phyloP scores from a whole-genome alignment of 2,329 filamentous ascomycete species.

The Cylindrodendrum hubeiense region DNA sequence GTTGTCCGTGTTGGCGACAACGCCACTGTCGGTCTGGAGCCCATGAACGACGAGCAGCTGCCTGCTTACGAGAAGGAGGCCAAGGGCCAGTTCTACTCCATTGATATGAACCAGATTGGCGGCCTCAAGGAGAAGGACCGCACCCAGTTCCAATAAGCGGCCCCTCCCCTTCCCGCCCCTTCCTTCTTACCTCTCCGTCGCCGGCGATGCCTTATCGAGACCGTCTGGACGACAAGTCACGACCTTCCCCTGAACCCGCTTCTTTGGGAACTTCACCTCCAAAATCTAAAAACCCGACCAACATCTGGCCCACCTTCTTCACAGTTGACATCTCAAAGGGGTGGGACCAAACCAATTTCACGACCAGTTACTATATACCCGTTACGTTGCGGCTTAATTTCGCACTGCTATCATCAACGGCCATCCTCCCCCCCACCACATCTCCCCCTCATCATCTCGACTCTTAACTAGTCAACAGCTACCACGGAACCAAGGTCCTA shows the following conservation, averaged over 20 bases:
- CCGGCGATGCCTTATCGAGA: slow-evolving; percentile 42
- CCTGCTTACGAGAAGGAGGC: slow-evolving; percentile 91
- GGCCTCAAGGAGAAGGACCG: slow-evolving; percentile 91
- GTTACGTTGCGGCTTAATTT: slow-evolving; percentile 47
- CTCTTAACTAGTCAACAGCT: slow-evolving; percentile 29
- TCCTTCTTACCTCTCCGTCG: slow-evolving; percentile 35
- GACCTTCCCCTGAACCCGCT: slow-evolving; percentile 38
- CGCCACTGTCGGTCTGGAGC: slow-evolving; percentile 87
- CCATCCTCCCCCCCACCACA: slow-evolving; percentile 29
- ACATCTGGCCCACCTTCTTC: slow-evolving; percentile 33
- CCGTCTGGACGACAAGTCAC: slow-evolving; percentile 44
- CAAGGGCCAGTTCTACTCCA: slow-evolving; percentile 85
- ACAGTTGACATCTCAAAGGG: slow-evolving; percentile 33
- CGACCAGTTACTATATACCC: slow-evolving; percentile 47
- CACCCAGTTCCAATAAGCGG: slow-evolving; percentile 51
- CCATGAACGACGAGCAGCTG: slow-evolving; percentile 82
- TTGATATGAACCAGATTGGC: slow-evolving; percentile 95
- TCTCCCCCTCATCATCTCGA: slow-evolving; percentile 28
- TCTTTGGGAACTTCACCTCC: slow-evolving; percentile 26
- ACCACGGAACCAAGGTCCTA: slow-evolving; percentile 38
- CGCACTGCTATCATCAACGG: slow-evolving; percentile 44
- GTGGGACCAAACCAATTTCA: slow-evolving; percentile 38
- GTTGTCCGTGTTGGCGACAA: slow-evolving; percentile 92
- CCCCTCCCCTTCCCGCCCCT: slow-evolving; percentile 7
- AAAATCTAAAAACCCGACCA: slow-evolving; percentile 35